Conservation (phyloP, 78 protist genomes). For the Dictyostelium firmibasis region DNA sequence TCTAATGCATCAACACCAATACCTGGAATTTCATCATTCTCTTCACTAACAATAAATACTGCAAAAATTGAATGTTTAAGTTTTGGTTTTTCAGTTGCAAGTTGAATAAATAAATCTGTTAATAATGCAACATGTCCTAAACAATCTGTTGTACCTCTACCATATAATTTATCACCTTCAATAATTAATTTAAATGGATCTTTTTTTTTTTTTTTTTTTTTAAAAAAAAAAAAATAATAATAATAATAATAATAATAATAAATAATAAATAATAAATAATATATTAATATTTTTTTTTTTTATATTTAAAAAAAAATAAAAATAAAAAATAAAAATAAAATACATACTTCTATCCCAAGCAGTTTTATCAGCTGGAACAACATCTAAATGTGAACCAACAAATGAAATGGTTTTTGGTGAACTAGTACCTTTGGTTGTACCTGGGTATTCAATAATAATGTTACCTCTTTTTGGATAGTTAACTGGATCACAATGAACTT, state of each 20-base stretch:
- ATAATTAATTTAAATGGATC: conserved; percentile 74
- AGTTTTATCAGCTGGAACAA: conserved; percentile 80
- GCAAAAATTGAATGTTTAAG: conserved; percentile 64
- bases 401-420: conserved; percentile 66
- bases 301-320: background rate
- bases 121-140: conserved; percentile 83
- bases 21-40: conserved; percentile 70
- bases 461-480: conserved; percentile 52
- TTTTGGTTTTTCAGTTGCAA: conserved; percentile 58
- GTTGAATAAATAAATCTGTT: conserved; percentile 51
- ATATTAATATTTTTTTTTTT: too few species aligned
- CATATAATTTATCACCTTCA: conserved; percentile 82
- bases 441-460: conserved; percentile 70
- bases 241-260: background rate
- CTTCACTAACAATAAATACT: conserved; percentile 87
- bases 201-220: background rate
- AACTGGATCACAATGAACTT: conserved; percentile 43
- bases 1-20: conserved; percentile 82
- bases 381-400: conserved; percentile 88
- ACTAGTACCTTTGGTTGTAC: background rate
- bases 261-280: background rate
- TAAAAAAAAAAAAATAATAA: background rate
- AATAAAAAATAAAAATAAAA: background rate
- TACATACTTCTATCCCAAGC: conserved; percentile 59
- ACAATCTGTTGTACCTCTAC: conserved; percentile 92